Evolutionary conservation across 176 grass and related monocot species (phyloP).

Genomic region (Carex parvula): DNA sequence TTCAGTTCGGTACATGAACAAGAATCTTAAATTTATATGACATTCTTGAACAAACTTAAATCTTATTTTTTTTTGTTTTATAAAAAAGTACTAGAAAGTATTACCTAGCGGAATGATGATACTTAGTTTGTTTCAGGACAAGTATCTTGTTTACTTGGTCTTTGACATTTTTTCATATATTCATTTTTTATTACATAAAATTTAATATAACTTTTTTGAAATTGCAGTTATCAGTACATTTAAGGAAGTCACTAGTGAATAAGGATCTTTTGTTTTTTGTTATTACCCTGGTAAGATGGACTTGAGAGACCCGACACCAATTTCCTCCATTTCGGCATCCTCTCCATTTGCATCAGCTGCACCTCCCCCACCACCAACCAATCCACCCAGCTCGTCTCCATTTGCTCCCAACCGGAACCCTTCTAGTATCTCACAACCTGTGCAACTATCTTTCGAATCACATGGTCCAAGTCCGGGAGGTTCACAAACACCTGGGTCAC

Average conservation of each 20-base stretch:
- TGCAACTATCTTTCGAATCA: constrained; percentile 27
- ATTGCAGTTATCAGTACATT: constrained; percentile 6
- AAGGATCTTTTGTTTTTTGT: background rate
- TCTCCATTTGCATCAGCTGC: constrained; percentile 11
- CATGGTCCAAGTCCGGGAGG: constrained; percentile 19
- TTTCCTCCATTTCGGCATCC: constrained; percentile 15
- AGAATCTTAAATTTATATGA: background rate
- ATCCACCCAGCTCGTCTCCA: constrained; percentile 2
- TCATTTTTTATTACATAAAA: background rate
- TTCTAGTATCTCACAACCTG: constrained; percentile 4
- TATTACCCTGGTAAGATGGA: constrained; percentile 10
- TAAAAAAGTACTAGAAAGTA: background rate
- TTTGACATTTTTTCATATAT: background rate
- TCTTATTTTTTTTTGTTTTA: background rate
- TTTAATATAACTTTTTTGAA: background rate
- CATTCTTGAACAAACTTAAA: background rate
- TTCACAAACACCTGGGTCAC: constrained; percentile 14
- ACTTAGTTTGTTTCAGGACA: background rate
- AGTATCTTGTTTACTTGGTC: background rate
- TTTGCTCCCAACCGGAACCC: constrained; percentile 18
- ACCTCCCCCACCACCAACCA: background rate
- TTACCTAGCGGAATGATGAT: background rate
- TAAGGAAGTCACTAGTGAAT: background rate
- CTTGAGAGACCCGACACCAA: constrained; percentile 12
- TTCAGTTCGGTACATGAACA: background rate